Percentiles rank a stretch among this genome's conserved stretches.
Conservation (phyloP, 2,329 filamentous ascomycete genomes). For the Plectosphaerella sp. region DNA sequence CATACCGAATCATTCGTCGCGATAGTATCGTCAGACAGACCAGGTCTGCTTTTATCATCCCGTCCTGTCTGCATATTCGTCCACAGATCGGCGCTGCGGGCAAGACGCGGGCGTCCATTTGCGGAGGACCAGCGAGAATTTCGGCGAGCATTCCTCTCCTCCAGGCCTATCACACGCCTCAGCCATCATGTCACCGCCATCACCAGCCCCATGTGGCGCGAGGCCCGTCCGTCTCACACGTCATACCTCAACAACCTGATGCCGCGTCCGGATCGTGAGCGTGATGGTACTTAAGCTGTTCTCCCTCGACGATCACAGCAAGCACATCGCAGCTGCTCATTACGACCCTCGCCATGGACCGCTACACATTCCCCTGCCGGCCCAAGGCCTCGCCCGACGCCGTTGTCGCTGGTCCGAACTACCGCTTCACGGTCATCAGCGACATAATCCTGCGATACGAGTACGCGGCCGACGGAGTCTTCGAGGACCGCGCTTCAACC, state of each 20-base stretch:
- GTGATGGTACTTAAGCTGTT: no score
- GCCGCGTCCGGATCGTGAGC: no score
- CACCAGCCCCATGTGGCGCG: no score
- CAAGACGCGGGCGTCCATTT: background rate
- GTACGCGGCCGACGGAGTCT: constrained; percentile 54
- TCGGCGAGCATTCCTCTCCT: background rate
- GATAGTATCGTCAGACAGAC: no score
- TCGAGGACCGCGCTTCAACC: constrained; percentile 59
- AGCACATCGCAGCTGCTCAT: background rate
- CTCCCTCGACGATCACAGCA: no score
- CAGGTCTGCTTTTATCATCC: no score
- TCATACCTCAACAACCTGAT: no score
- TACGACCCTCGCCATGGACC: constrained; percentile 7
- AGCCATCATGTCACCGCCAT: no score
- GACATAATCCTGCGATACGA: constrained; percentile 56
- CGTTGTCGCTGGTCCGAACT: constrained; percentile 37
- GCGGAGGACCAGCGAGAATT: background rate
- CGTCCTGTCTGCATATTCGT: no score
- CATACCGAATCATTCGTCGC: no score
- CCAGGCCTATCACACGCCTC: background rate
- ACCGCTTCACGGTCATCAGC: constrained; percentile 56
- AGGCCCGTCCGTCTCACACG: no score
- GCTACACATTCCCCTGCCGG: constrained; percentile 36
- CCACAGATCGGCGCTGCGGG: no score
- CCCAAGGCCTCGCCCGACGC: constrained; percentile 39